Base-by-base conservation (phyloP, 2,329 filamentous ascomycete genomes). In the Pezicula neosporulosa region DNA sequence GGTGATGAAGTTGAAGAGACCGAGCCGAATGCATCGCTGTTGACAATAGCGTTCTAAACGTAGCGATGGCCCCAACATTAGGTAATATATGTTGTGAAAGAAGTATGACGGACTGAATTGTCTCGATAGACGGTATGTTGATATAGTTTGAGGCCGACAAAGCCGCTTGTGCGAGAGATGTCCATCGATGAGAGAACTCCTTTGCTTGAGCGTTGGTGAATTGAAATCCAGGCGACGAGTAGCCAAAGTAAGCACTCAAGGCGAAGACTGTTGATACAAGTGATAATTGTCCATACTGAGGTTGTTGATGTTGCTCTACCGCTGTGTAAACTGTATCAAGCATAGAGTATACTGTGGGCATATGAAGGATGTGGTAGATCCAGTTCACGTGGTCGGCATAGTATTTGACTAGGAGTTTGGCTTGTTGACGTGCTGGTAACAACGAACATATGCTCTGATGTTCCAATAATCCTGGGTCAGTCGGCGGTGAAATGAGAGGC, bases 61-160 rank as follows among this genome's bases (percentile, higher is more conserved):
- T 65, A 5, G 64, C 52, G 2, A 69, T 63, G 5, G 69, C 59
- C 6, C 70, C 70, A 44, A 70, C 66, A 12, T 68, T 52, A 16
- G 70, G 69, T 18, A 61, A 44, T n/a, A 66, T 55, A 41, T 70
- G 58, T 47, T 68, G 70, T 8, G 61, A 56, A 0, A 68, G 37
- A 7, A 73, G 66, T 3, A 71, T 63, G 12, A 66, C 62, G 0
- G 65, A 65, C 54, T 72, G 69, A 3, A 72, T 52, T 36, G 64
- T 66, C 50, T 72, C 69, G 8, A 72, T 51, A 1, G 66, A 68
- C 2, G 57, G 59, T 12, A 46, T 33, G 13, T 47, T 48, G 8
- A 61, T 53, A 54, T 56, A 50, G 50, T 63, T 60, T 8, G 68
- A 60, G 45, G 66, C 65, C 24, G 49, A 51, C 2, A 61, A 35